A percentile compares a stretch with the other conserved stretches of the same genome.
phyloP scores from a whole-genome alignment of 1,284 basidiomycete genomes.

The Ganoderma multipileum region DNA sequence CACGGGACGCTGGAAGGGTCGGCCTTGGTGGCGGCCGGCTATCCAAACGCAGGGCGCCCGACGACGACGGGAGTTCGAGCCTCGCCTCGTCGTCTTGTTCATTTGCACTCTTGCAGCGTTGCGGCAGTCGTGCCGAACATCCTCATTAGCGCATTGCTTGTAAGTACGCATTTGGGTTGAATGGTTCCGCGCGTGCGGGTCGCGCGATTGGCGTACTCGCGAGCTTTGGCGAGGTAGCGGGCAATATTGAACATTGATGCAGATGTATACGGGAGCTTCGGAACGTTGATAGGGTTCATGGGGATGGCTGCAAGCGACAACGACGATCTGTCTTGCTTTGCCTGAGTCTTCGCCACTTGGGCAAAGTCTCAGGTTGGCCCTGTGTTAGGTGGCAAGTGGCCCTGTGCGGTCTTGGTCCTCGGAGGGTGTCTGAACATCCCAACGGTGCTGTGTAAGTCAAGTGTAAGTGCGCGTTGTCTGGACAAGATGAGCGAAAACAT shows the following conservation, averaged over 20 bases:
- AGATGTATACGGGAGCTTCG: too few relatives aligned
- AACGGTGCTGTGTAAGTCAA: too few relatives aligned
- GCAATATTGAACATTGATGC: background rate
- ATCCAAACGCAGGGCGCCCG: background rate
- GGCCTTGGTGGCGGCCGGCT: slow-evolving; percentile 5
- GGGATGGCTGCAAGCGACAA: background rate
- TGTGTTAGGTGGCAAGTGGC: background rate
- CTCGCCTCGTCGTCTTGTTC: background rate
- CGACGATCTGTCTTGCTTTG: background rate
- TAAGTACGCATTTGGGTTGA: background rate
- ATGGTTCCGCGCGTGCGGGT: background rate
- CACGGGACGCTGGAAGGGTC: too few relatives aligned
- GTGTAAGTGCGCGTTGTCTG: too few relatives aligned
- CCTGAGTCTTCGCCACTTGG: background rate
- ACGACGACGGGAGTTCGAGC: too few relatives aligned
- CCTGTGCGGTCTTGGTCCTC: background rate
- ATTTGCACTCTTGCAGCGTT: background rate
- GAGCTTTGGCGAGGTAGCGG: background rate
- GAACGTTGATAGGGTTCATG: background rate
- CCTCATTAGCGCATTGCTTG: too few relatives aligned
- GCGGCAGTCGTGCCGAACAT: background rate
- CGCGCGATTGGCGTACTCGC: too few relatives aligned
- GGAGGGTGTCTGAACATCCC: background rate
- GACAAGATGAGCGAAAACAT: too few relatives aligned
- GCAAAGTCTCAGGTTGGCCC: background rate